Evolutionary conservation across 306 rosid species (phyloP), one percentile per base, ranked within the genome.

Genomic region (Dryas alaskensis): DNA sequence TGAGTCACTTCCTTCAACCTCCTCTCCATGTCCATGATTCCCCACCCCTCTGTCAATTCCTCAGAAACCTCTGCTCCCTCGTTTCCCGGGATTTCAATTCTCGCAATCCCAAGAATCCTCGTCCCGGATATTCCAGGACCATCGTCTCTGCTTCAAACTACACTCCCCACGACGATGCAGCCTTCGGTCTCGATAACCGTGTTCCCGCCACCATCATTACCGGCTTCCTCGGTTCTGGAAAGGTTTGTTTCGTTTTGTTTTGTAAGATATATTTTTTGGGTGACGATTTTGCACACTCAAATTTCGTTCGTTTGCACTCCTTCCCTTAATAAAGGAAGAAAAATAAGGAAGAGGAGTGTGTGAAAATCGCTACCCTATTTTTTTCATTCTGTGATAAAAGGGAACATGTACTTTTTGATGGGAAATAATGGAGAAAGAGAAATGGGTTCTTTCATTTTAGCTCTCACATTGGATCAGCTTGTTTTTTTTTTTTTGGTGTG

Each of bases 171-270:
- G 76, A 70, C 19, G 60, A 82, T 64, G 16, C 83, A 53, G 47
- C 79, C 2, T 79, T 86, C 27, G 49, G 57, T 50, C 66, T 59
- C 42, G 97, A 89, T 80, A 80, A 83, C 70, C 97, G 93, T 51
- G 90, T 93, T 67, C 96, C 96, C 4, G 88, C 98, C 44, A 93
- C 98, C 47, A 79, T 93, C 59, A 73, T 93, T 25, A 93, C 98
- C 5, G 98, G 97, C 52, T 93, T 93, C 75, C 98, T 93, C 47
- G 98, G 96, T 63, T 87, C 98, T 19, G 98, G 98, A 81, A 93
- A 93, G 96, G 97, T 90, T 39, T 10, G 11, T 10, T 19, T 19
- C 50, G 50, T 3, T 27, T 27, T 31, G 37, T 31, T 31, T 31
- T 31, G 37, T 31, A 31, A 31, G 37, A 31, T 31, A 31, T 31